These are phyloP conservation scores for Amanita rubescens DNA, from an alignment of 768 basidiomycete species.

Conservation along the genomic window DNA sequence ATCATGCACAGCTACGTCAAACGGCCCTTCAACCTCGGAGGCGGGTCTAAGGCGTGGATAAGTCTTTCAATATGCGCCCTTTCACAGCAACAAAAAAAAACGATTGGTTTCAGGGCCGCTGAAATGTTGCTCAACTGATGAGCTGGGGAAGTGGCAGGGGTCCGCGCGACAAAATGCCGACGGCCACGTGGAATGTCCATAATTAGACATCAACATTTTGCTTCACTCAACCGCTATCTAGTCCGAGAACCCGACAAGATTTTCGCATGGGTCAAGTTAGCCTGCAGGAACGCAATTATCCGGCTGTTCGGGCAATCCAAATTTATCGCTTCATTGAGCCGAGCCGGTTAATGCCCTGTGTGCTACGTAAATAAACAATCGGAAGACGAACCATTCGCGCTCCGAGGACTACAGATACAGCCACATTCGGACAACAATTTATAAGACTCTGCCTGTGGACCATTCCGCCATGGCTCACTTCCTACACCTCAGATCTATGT, in stretches of 20 bases:
- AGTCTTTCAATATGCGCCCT: background rate
- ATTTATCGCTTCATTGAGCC: background rate
- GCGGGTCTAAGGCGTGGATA: background rate
- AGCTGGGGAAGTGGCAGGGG: slow-evolving; percentile 1
- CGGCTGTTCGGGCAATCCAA: background rate
- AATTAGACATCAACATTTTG: background rate
- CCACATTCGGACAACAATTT: background rate
- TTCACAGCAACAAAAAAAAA: background rate
- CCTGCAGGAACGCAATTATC: background rate
- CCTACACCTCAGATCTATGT: slow-evolving; percentile 11
- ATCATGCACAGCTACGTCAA: background rate
- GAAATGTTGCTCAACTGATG: background rate
- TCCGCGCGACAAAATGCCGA: background rate
- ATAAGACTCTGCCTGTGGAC: background rate
- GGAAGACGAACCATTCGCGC: slow-evolving; percentile 2
- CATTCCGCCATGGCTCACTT: slow-evolving; percentile 3
- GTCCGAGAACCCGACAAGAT: background rate
- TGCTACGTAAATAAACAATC: background rate
- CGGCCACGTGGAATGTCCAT: background rate
- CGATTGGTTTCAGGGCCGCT: background rate
- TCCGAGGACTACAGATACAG: slow-evolving; percentile 6
- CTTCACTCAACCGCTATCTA: background rate
- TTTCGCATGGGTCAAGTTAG: background rate
- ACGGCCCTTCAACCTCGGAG: slow-evolving; percentile 3
- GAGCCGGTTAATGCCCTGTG: background rate